Conservation (phyloP, 495 filamentous ascomycete species). For the Chaetomium tenue region DNA sequence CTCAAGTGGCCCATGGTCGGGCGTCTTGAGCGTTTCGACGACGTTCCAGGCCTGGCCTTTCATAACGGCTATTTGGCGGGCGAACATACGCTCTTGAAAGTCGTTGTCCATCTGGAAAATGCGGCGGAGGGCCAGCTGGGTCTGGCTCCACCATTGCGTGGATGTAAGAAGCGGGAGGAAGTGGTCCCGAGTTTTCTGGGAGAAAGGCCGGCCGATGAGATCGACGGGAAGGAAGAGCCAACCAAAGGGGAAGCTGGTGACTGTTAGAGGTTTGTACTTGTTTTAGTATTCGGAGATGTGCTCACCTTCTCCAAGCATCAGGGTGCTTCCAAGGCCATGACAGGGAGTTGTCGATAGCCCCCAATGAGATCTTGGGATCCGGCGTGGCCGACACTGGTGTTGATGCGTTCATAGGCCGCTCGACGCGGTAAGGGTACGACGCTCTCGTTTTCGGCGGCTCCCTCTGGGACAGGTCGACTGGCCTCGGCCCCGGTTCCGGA, state of each 20-base stretch:
- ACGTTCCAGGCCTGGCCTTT: constrained; percentile 99
- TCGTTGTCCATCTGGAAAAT: constrained; percentile 90
- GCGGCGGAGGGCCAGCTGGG: constrained; percentile 75
- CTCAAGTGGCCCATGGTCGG: constrained; percentile 90
- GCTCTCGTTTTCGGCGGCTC: constrained; percentile 48
- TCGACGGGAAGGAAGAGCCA: constrained; percentile 98
- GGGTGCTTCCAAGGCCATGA: constrained; percentile 99
- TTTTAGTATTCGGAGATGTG: neutral
- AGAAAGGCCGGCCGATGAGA: constrained; percentile 93
- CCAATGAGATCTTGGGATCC: constrained; percentile 68
- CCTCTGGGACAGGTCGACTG: constrained; percentile 52
- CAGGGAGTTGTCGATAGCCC: constrained; percentile 95
- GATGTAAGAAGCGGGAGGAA: constrained; percentile 93
- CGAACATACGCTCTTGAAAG: constrained; percentile 98
- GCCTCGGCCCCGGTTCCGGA: constrained; percentile 56
- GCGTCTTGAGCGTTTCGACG: constrained; percentile 89
- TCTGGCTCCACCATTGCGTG: constrained; percentile 94
- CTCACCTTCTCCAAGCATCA: constrained; percentile 70
- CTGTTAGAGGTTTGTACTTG: constrained; percentile 12
- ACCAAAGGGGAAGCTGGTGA: constrained; percentile 83
- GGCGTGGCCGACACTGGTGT: constrained; percentile 58
- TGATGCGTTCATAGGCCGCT: constrained; percentile 79
- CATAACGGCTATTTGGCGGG: constrained; percentile 94
- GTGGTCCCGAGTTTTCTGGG: constrained; percentile 84
- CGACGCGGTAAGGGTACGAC: constrained; percentile 68